Conservation (phyloP, 345 rosid species). For the Iberis pinnata region DNA sequence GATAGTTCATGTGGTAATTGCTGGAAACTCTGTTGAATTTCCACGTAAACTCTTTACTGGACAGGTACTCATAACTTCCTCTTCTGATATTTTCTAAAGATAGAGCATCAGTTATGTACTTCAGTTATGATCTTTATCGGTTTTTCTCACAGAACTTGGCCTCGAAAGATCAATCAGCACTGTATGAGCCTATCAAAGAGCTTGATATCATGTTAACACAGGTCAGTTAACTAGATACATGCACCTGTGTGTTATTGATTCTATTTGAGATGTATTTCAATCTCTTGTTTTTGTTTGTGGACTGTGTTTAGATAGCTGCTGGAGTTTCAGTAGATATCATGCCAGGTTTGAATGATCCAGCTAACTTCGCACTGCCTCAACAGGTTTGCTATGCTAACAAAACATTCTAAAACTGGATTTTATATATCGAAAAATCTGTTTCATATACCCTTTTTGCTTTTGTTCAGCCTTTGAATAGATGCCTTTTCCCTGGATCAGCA, state of each 20-base stretch:
- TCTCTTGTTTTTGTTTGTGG: conserved; percentile 11
- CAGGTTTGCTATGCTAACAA: conserved; percentile 45
- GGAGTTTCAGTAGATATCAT: conserved; percentile 84
- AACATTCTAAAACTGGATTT: neutral
- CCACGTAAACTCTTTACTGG: conserved; percentile 60
- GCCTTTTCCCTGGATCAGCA: conserved; percentile 90
- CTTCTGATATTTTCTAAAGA: neutral
- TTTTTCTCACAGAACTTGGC: conserved; percentile 60
- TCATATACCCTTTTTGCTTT: conserved; percentile 12
- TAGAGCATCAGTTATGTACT: neutral
- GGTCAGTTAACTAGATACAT: conserved; percentile 39
- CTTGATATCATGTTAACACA: conserved; percentile 77
- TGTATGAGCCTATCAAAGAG: conserved; percentile 75
- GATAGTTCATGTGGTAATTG: conserved; percentile 82
- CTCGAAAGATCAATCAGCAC: conserved; percentile 69
- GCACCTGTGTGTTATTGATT: neutral
- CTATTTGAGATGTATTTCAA: conserved; percentile 3
- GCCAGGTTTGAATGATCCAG: conserved; percentile 92
- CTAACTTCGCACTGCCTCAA: conserved; percentile 89
- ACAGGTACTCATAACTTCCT: conserved; percentile 43
- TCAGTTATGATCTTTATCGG: conserved; percentile 20
- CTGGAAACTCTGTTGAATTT: conserved; percentile 88
- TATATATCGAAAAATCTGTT: conserved; percentile 1
- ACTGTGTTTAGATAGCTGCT: conserved; percentile 66
- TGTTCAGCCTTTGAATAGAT: conserved; percentile 74